A percentile compares a stretch with the other conserved stretches of the same genome.
These are phyloP conservation scores for Naganishia randhawae DNA, from an alignment of 768 basidiomycete species.

Conservation along the genomic window DNA sequence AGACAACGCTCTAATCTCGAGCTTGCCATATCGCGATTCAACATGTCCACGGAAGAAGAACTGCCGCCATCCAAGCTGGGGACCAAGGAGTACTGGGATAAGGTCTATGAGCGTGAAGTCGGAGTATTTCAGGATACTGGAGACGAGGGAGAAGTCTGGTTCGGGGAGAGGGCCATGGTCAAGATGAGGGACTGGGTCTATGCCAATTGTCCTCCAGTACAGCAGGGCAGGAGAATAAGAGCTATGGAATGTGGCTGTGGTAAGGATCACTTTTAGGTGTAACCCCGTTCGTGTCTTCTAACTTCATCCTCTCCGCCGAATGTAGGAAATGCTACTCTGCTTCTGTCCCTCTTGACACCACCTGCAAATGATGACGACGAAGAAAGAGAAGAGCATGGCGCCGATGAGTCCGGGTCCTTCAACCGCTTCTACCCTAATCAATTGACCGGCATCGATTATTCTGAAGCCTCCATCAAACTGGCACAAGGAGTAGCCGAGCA, in stretches of 20 bases:
- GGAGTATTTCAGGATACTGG: slow-evolving; percentile 52
- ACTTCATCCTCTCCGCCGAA: background rate
- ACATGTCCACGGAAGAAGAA: slow-evolving; percentile 37
- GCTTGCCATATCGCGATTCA: background rate
- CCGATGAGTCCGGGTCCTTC: background rate
- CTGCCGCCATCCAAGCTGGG: slow-evolving; percentile 49
- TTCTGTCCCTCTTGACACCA: slow-evolving; percentile 44
- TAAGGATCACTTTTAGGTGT: background rate
- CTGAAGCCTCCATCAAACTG: slow-evolving; percentile 46
- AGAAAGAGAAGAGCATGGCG: slow-evolving; percentile 32
- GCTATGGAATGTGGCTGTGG: slow-evolving; percentile 52
- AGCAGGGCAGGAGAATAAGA: slow-evolving; percentile 29
- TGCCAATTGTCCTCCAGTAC: slow-evolving; percentile 42
- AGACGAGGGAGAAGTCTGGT: slow-evolving; percentile 55
- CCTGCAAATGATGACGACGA: slow-evolving; percentile 38
- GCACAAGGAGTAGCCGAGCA: slow-evolving; percentile 41
- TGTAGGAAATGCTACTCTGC: slow-evolving; percentile 51
- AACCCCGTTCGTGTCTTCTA: background rate
- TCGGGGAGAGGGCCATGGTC: slow-evolving; percentile 51
- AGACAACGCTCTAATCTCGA: too few relatives aligned
- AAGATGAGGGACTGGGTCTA: slow-evolving; percentile 54
- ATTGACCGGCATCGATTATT: slow-evolving; percentile 54
- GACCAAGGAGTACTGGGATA: slow-evolving; percentile 52
- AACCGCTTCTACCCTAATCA: slow-evolving; percentile 29
- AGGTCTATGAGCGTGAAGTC: slow-evolving; percentile 51